A percentile compares a stretch with the other conserved stretches of the same genome.
phyloP scores from a whole-genome alignment of 495 filamentous ascomycete genomes.

The Penicillium psychrofluorescens region DNA sequence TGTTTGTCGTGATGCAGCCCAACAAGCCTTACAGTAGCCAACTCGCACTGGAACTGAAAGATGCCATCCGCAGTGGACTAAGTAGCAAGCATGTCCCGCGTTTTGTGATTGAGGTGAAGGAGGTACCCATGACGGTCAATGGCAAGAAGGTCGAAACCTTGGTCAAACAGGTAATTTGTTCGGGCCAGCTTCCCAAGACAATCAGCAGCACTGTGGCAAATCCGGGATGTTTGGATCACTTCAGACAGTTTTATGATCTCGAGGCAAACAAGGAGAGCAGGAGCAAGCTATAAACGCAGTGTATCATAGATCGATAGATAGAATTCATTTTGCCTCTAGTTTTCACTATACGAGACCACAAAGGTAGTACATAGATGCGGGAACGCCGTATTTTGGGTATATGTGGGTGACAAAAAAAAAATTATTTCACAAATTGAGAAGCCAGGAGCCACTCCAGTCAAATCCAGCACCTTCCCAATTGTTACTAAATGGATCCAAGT shows the following conservation, averaged over 20 bases:
- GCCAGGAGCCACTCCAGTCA: constrained; percentile 24
- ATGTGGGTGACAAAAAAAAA: not conserved
- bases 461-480: constrained; percentile 22
- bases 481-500: constrained; percentile 14
- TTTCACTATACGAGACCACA: no score
- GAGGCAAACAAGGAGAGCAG: constrained; percentile 2
- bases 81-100: constrained; percentile 65
- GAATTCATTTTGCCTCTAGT: no score
- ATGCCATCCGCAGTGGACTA: constrained; percentile 49
- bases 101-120: constrained; percentile 64
- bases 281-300: constrained; percentile 5
- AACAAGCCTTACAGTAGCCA: constrained; percentile 43
- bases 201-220: constrained; percentile 18
- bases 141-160: constrained; percentile 74
- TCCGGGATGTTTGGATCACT: constrained; percentile 8
- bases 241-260: constrained; percentile 8
- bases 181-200: constrained; percentile 7
- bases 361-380: no score
- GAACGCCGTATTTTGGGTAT: constrained; percentile 26
- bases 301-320: not conserved
- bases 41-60: constrained; percentile 51
- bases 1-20: constrained; percentile 64
- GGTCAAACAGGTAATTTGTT: constrained; percentile 64
- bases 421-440: constrained; percentile 13
- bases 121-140: constrained; percentile 71